These are phyloP conservation scores for Aspergillus sojae DNA, from an alignment of 2,329 filamentous ascomycete species.

Conservation along the genomic window DNA sequence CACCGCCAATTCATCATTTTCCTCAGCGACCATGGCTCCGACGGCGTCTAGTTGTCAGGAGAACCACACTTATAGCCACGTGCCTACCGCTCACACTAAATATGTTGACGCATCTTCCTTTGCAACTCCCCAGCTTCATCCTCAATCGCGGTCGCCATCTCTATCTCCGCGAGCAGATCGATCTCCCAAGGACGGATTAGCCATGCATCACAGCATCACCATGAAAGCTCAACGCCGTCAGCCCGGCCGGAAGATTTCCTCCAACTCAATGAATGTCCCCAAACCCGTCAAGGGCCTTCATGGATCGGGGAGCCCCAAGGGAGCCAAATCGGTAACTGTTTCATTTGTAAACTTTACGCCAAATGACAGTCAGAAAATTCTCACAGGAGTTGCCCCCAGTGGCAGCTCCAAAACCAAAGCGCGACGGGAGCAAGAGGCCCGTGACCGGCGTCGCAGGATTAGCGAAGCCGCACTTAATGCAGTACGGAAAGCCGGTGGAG, in stretches of 20 bases:
- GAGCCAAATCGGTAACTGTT: constrained; percentile 49
- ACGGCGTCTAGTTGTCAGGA: constrained; percentile 18
- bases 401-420: constrained; percentile 94
- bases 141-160: constrained; percentile 39
- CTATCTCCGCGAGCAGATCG: constrained; percentile 38
- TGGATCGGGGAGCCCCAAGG: constrained; percentile 36
- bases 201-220: constrained; percentile 28
- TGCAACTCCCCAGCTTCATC: constrained; percentile 31
- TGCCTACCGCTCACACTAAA: constrained; percentile 24
- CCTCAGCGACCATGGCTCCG: constrained; percentile 26
- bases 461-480: constrained; percentile 47
- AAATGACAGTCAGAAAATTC: constrained; percentile 73
- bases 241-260: constrained; percentile 45
- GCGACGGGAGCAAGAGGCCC: constrained; percentile 83
- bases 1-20: constrained; percentile 31
- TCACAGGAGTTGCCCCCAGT: constrained; percentile 88
- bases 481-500: constrained; percentile 48
- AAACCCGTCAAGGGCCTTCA: constrained; percentile 35
- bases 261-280: constrained; percentile 34
- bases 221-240: constrained; percentile 39
- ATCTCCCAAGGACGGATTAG: constrained; percentile 32
- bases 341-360: constrained; percentile 91
- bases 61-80: constrained; percentile 18
- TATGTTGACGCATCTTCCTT: constrained; percentile 34
- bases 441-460: constrained; percentile 65